A percentile compares a stretch with the other conserved stretches of the same genome.
phyloP scores from a whole-genome alignment of 2,329 filamentous ascomycete genomes.

The Penicillium sp. region DNA sequence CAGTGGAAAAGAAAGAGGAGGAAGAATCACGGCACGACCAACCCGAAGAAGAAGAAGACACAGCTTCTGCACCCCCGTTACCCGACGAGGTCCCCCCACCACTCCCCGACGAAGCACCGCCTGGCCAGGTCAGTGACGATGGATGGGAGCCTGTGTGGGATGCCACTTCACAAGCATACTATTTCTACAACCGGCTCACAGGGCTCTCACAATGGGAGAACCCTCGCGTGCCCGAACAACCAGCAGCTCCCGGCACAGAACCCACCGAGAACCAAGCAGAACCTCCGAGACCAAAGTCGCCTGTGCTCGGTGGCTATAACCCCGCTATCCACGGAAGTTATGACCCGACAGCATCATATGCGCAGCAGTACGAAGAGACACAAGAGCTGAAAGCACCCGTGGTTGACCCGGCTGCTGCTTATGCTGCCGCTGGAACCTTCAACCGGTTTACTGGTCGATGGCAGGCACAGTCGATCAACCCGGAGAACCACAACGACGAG shows the following conservation, averaged over 20 bases:
- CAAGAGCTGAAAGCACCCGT: slow-evolving; percentile 18
- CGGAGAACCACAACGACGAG: slow-evolving; percentile 80
- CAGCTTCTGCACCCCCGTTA: slow-evolving; percentile 39
- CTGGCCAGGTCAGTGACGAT: slow-evolving; percentile 52
- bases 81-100: slow-evolving; percentile 48
- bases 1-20: slow-evolving; percentile 49
- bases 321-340: slow-evolving; percentile 95
- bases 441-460: slow-evolving; percentile 88
- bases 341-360: slow-evolving; percentile 94
- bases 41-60: slow-evolving; percentile 21
- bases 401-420: slow-evolving; percentile 52
- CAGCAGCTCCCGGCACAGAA: slow-evolving; percentile 30
- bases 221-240: slow-evolving; percentile 65
- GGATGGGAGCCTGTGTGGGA: slow-evolving; percentile 87
- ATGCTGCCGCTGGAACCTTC: slow-evolving; percentile 73
- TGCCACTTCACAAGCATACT: slow-evolving; percentile 65
- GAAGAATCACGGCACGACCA: slow-evolving; percentile 12
- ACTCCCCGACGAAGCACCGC: slow-evolving; percentile 55
- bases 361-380: slow-evolving; percentile 55
- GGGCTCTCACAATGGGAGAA: slow-evolving; percentile 80
- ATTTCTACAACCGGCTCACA: slow-evolving; percentile 83
- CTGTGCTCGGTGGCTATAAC: slow-evolving; percentile 76
- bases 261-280: slow-evolving; percentile 31
- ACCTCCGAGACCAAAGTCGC: slow-evolving; percentile 35
- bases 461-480: slow-evolving; percentile 66